Evolutionary conservation across 2,329 filamentous ascomycete species (phyloP), one percentile per base, ranked within the genome.

Genomic region (Apiospora koreana): DNA sequence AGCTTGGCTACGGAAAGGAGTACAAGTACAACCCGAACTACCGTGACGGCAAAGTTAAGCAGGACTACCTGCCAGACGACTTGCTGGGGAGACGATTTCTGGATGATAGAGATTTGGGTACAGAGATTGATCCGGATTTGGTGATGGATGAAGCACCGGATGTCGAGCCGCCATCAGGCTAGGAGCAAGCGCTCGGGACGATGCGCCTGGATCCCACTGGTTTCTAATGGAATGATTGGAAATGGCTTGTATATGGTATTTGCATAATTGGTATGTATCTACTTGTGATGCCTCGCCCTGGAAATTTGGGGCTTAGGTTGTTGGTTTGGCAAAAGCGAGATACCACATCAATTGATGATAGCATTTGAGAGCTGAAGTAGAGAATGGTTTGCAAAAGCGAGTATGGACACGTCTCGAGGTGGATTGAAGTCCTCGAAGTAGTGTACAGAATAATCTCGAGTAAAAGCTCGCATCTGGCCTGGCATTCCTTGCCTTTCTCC

Each of bases 11-110:
- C 77, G 95, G 95, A 0, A 91, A 90, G 67, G 93, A 94, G 79
- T 99, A 99, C 81, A 98, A 98, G 81, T 98, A 99, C 78, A 97
- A 97, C 75, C 96, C 96, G 0, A 93, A 97, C 75, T 99, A 95
- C 77, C 82, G 88, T 67, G 90, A 95, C 72, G 96, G 96, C 0
- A 89, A 84, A 75, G 95, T 98, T 0, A 87, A 85, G 73, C 96
- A 99, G 83, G 92, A 95, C 31, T 99, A 98, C 81, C 81, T 99
- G n/a, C 96, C 96, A 0, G 91, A 94, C 14, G 88, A 88, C 69
- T 80, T 99, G 9, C 80, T 84, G 45, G 94, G 91, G 0, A 86
- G 92, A 65, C 84, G 77, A 25, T 98, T 98, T 77, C 80, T 98
- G 46, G 94, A 97, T 77, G 90, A 94, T 5, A 83, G 86, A 54